These are phyloP conservation scores for Blastocystis sp. DNA, from an alignment of 352 stramenopile species.

Conservation along the genomic window DNA sequence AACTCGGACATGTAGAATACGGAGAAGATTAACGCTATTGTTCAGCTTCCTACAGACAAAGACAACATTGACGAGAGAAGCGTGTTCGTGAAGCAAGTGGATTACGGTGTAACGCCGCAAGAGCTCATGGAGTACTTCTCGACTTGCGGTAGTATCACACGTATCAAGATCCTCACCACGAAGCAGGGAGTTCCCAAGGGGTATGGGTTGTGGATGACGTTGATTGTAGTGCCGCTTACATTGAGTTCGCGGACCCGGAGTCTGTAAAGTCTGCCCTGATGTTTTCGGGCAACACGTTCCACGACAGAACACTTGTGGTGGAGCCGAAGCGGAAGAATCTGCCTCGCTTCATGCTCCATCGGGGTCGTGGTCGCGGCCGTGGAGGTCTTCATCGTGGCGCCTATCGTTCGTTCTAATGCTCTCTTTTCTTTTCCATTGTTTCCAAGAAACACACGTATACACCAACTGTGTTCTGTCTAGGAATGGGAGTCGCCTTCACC, in stretches of 20 bases:
- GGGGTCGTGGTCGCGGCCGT: slow-evolving; percentile 14
- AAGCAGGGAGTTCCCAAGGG: slow-evolving; percentile 34
- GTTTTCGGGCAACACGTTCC: slow-evolving; percentile 23
- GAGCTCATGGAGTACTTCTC: slow-evolving; percentile 50
- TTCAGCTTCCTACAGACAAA: neutral
- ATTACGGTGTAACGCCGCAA: slow-evolving; percentile 50
- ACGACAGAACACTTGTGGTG: slow-evolving; percentile 3
- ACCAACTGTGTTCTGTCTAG: neutral
- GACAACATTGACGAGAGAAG: slow-evolving; percentile 48
- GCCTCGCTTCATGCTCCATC: slow-evolving; percentile 29
- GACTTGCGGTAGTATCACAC: slow-evolving; percentile 43
- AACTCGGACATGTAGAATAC: neutral
- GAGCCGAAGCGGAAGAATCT: slow-evolving; percentile 53
- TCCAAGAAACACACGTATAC: slow-evolving; percentile 17
- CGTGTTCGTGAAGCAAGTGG: slow-evolving; percentile 51
- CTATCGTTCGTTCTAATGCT: slow-evolving; percentile 25
- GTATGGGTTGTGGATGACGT: neutral
- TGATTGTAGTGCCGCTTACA: slow-evolving; percentile 40
- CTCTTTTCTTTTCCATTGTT: neutral
- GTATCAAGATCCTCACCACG: slow-evolving; percentile 52
- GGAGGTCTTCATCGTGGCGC: slow-evolving; percentile 12
- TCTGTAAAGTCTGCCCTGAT: slow-evolving; percentile 49
- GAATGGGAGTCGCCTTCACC: slow-evolving; percentile 25
- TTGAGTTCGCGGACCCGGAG: slow-evolving; percentile 50
- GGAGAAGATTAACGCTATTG: slow-evolving; percentile 37